Conservation (phyloP, 2,329 filamentous ascomycete species). For the Nemania abortiva region DNA sequence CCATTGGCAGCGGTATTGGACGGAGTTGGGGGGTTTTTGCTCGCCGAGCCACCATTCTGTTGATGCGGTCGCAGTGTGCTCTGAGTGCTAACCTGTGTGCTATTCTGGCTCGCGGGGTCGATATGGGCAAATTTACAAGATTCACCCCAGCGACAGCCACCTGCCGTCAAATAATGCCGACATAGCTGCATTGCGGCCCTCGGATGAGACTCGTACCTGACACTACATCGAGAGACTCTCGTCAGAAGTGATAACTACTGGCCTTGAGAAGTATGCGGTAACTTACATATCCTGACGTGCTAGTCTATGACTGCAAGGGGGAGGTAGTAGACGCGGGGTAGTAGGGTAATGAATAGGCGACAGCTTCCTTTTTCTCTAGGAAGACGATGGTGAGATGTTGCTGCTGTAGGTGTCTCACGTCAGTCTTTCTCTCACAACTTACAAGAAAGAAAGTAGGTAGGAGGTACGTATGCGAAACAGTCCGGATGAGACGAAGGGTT, state of each 20-base stretch:
- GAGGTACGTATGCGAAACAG: background rate
- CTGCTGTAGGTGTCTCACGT: background rate
- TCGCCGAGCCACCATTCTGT: background rate
- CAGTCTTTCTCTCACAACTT: background rate
- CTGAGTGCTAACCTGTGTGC: background rate
- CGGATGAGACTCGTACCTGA: background rate
- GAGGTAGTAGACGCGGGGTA: background rate
- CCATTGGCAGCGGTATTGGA: background rate
- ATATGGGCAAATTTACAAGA: slow-evolving; percentile 5
- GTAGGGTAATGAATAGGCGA: background rate
- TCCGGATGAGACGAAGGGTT: background rate
- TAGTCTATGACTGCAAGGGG: background rate
- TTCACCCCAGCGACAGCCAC: background rate
- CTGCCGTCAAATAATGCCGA: background rate
- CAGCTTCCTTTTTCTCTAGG: background rate
- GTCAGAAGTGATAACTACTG: background rate
- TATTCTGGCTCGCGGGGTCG: background rate
- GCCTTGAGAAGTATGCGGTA: background rate
- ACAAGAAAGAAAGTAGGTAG: background rate
- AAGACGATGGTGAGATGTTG: background rate
- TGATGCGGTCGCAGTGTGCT: background rate
- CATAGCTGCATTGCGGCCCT: slow-evolving; percentile 7
- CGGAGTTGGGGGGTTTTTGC: background rate
- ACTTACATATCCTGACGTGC: background rate
- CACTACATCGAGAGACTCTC: background rate